Conservation (phyloP, 140 eudicot genomes). For the Artemisia princeps region DNA sequence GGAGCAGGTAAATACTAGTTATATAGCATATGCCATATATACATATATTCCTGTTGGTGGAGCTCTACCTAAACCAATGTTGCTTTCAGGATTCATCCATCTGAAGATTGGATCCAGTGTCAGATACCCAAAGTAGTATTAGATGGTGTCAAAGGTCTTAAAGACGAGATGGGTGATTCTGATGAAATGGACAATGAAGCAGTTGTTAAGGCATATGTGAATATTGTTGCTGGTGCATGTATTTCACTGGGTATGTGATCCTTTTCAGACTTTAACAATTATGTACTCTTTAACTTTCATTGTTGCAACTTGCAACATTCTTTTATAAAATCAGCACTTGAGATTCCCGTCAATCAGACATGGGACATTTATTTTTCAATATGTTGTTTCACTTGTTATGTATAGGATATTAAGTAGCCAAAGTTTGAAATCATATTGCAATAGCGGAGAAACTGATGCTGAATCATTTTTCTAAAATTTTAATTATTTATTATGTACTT, state of each 20-base stretch:
- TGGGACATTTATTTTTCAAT: neutral
- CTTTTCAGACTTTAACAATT: neutral
- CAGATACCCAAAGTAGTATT: constrained; percentile 75
- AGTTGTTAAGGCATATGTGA: constrained; percentile 75
- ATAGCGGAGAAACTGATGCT: neutral
- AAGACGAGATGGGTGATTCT: constrained; percentile 51
- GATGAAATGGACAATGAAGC: constrained; percentile 77
- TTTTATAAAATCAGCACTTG: constrained; percentile 1
- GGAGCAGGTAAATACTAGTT: constrained; percentile 72
- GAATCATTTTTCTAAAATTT: neutral
- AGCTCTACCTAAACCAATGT: constrained; percentile 9
- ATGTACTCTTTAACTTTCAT: neutral
- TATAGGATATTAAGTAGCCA: neutral
- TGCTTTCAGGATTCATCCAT: constrained; percentile 59
- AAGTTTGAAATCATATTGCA: neutral
- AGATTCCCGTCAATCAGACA: constrained; percentile 9
- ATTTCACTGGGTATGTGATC: constrained; percentile 72
- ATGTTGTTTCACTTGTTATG: neutral
- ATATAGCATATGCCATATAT: constrained; percentile 2
- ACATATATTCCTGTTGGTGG: constrained; percentile 1
- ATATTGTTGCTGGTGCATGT: constrained; percentile 82
- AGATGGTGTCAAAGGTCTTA: constrained; percentile 57
- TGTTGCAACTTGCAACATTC: neutral
- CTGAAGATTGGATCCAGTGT: constrained; percentile 77
- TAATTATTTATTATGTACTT: neutral